Base-by-base conservation (phyloP, 2,329 filamentous ascomycete genomes). In the Scedosporium aurantiacum region DNA sequence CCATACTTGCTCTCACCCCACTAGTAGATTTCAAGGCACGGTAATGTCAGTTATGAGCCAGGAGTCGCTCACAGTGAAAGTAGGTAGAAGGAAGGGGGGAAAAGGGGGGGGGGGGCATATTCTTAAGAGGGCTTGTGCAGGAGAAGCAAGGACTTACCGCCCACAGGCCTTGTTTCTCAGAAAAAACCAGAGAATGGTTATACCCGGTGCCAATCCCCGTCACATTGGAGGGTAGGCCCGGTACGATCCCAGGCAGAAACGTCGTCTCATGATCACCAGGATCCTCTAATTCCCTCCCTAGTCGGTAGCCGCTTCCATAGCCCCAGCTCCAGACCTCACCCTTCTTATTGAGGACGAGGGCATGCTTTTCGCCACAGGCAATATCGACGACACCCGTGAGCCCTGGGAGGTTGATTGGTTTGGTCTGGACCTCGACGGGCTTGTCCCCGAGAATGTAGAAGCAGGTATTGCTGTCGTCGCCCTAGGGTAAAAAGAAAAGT, bases 1-100 rank as follows among this genome's bases (percentile, higher is more conserved):
- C 87, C 89, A 73, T 89, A 95, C 74, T 89, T 91, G 79, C 96
- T 96, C 32, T 92, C 78, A 27, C 91, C 91, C 50, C 50, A 54
- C 50, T 54, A 16, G 32, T 37, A 37, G 32, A 37, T 37, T 37
- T 12, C 32, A 14, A 10, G 32, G 32, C 32, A 37, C 32, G 32
- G 10, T 1, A 37, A 37, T 3, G 32, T 37, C 32, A 37, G 32
- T 12, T 37, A 37, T 3, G 32, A 37, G 32, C 10, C 32, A 1
- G 2, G 32, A 37, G 14, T 37, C 32, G 12, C 32, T 37, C 32
- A 37, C 32, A 37, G 14, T 12, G 32, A 37, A 37, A 10, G 32
- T 10, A 12, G 2, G 32, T 12, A 12, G 14, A 37, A 12, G 25
- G 32, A 37, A 37, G 4, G 25, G 32, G 32, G 32, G 2, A 47